These are phyloP conservation scores for Penicillium taxi DNA, from an alignment of 495 filamentous ascomycete genomes.

Conservation along the genomic window DNA sequence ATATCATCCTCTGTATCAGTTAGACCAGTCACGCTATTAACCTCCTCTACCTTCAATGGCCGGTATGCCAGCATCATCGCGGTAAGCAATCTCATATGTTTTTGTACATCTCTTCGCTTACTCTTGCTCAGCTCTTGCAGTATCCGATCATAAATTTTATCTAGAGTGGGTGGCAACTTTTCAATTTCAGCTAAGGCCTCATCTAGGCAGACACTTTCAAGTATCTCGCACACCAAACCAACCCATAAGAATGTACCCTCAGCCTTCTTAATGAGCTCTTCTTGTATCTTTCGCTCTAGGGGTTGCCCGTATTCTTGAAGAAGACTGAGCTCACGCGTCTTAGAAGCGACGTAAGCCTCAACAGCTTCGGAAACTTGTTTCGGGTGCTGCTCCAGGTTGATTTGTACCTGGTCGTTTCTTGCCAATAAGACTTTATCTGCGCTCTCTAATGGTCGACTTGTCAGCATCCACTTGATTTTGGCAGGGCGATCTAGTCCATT, in stretches of 20 bases:
- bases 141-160: conserved; percentile 7
- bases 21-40: background rate
- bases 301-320: background rate
- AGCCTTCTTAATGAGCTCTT: conserved; percentile 8
- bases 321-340: conserved; percentile 13
- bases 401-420: conserved; percentile 7
- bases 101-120: background rate
- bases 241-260: conserved; percentile 31
- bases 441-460: conserved; percentile 15
- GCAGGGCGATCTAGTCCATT: conserved; percentile 5
- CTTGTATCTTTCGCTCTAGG: background rate
- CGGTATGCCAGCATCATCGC: conserved; percentile 1
- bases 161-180: conserved; percentile 4
- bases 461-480: conserved; percentile 23
- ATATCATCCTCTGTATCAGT: background rate
- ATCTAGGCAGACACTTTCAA: conserved; percentile 1
- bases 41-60: conserved; percentile 1
- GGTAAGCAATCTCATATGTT: background rate
- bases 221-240: conserved; percentile 16
- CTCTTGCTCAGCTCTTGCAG: background rate
- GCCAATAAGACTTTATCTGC: conserved; percentile 12
- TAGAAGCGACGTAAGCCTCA: conserved; percentile 22
- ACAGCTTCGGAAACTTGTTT: conserved; percentile 9
- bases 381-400: conserved; percentile 15
- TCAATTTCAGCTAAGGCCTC: conserved; percentile 6